Evolutionary conservation across 805 yeast species (phyloP), one percentile per base, ranked within the genome.

Genomic region (Candida odintsovae): DNA sequence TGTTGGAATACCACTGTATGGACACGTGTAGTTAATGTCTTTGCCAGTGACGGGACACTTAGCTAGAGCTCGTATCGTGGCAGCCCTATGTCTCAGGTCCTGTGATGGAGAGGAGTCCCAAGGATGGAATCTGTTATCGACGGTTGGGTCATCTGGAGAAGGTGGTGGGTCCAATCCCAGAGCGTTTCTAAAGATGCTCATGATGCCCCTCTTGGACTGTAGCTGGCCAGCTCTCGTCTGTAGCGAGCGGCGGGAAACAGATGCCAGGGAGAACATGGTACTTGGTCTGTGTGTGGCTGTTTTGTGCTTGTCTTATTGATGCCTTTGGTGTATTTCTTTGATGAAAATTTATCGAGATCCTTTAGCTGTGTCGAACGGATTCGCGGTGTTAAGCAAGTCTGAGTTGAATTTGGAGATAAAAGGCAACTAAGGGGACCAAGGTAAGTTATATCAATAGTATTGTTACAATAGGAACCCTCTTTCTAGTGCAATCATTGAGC

Each of bases 21-120:
- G 99, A 69, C 98, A 94, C 2, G 90, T 87, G 64, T 75, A 94
- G 54, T 83, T 75, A 49, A 94, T 87, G 40, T 85, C 83, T 52
- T 82, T 77, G 18, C 80, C 74, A 0, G 97, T 90, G 12, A 90
- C 94, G 0, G 97, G 98, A 65, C 98, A 92, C 59, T 78, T 77
- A 11, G 96, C 97, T 50, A 82, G 75, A 5, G 95, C 84, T 62
- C 90, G 78, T 51, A 92, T 94, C 48, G 83, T 80, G 19, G 96
- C 97, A 1, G 98, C 97, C 50, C 97, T 76, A 54, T 88, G 85
- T 53, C 98, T 78, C 49, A 92, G 72, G 55, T 88, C 97, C 45
- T 85, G 86, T 22, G 83, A 78, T 2, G 98, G 97, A 2, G 96
- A 87, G 49, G 85, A 82, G 60, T 92, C 97, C 97, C 97, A 90